These are phyloP conservation scores for Lecanicillium sp. DNA, from an alignment of 2,329 filamentous ascomycete species.

Conservation along the genomic window DNA sequence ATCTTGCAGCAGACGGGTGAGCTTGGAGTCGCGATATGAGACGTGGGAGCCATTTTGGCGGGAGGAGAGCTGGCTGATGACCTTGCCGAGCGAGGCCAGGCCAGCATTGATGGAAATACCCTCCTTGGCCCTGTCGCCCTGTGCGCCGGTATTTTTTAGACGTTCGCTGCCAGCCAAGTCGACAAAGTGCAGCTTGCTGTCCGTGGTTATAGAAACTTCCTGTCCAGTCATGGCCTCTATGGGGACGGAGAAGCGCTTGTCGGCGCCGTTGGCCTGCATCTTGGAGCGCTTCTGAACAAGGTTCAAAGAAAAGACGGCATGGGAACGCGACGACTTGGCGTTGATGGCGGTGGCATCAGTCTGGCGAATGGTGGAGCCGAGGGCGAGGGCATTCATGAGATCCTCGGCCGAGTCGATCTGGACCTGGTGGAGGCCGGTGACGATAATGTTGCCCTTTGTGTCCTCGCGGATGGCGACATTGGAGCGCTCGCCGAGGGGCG, in stretches of 20 bases:
- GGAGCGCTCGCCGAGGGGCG: slow-evolving; percentile 62
- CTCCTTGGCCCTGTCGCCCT: slow-evolving; percentile 89
- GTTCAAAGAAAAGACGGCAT: slow-evolving; percentile 95
- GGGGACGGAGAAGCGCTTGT: slow-evolving; percentile 85
- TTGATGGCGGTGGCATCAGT: slow-evolving; percentile 97
- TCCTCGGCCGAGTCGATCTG: slow-evolving; percentile 90
- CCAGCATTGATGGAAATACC: slow-evolving; percentile 98
- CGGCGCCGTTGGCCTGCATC: slow-evolving; percentile 46
- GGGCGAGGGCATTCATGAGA: slow-evolving; percentile 79
- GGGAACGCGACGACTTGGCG: slow-evolving; percentile 93
- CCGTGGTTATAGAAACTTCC: slow-evolving; percentile 70
- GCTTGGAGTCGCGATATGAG: slow-evolving; percentile 95
- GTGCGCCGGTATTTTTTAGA: slow-evolving; percentile 93
- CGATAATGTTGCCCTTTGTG: slow-evolving; percentile 84
- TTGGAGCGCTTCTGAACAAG: slow-evolving; percentile 76
- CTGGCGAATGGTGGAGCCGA: slow-evolving; percentile 89
- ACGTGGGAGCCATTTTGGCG: slow-evolving; percentile 83
- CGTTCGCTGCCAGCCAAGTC: slow-evolving; percentile 95
- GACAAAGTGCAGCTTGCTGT: slow-evolving; percentile 98
- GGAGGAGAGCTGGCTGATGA: slow-evolving; percentile 95
- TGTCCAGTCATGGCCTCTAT: slow-evolving; percentile 66
- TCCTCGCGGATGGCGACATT: slow-evolving; percentile 92
- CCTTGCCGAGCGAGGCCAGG: slow-evolving; percentile 89
- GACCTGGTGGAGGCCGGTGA: slow-evolving; percentile 83
- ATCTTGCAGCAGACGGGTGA: slow-evolving; percentile 91